A percentile compares a stretch with the other conserved stretches of the same genome.
These are phyloP conservation scores for Terana coerulea DNA, from an alignment of 768 basidiomycete genomes.

Conservation along the genomic window DNA sequence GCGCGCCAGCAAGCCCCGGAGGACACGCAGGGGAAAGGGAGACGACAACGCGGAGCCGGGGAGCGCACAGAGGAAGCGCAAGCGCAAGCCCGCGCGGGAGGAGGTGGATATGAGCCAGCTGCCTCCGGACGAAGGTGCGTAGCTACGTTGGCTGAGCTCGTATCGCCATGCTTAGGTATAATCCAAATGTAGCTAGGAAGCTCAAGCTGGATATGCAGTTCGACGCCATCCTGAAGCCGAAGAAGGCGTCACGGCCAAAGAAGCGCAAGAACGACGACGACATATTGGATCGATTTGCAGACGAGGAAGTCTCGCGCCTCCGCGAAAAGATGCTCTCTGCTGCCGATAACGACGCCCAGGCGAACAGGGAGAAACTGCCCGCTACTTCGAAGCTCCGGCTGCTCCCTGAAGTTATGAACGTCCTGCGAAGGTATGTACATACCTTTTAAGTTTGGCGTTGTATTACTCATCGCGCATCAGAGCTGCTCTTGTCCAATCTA, in stretches of 20 bases:
- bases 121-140: constrained; percentile 73
- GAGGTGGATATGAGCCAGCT: constrained; percentile 67
- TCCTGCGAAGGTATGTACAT: constrained; percentile 78
- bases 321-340: constrained; percentile 85
- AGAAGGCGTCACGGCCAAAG: constrained; percentile 59
- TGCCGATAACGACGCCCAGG: constrained; percentile 76
- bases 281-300: constrained; percentile 80
- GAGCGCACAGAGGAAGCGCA: constrained; percentile 45
- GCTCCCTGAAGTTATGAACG: constrained; percentile 87
- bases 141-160: not conserved
- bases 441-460: not conserved
- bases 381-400: constrained; percentile 82
- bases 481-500: constrained; percentile 82
- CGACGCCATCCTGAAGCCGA: constrained; percentile 82
- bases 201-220: constrained; percentile 77
- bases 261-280: constrained; percentile 81
- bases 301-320: constrained; percentile 88
- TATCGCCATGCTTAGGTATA: not conserved
- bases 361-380: constrained; percentile 76
- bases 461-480: constrained; percentile 36
- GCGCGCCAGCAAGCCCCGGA: constrained; percentile 16
- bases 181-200: constrained; percentile 56
- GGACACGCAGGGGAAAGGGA: constrained; percentile 21
- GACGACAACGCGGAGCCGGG: constrained; percentile 28
- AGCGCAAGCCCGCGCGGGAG: constrained; percentile 46